Conservation (phyloP, 805 yeast genomes). For the Candida hungchunana region DNA sequence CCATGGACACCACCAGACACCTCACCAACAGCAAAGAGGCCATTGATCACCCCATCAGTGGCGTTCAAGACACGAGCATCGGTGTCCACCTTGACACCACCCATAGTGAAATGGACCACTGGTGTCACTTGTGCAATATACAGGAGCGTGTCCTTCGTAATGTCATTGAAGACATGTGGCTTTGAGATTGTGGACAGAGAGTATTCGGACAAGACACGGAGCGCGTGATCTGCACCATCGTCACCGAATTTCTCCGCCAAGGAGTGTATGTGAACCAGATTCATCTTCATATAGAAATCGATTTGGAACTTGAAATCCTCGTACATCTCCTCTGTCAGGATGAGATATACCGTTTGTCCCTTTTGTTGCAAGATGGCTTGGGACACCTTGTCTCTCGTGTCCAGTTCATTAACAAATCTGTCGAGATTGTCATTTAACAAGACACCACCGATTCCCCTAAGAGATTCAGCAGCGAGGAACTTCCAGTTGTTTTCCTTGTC, state of each 20-base stretch:
- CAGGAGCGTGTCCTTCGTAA: constrained; percentile 28
- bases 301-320: constrained; percentile 43
- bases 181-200: constrained; percentile 21
- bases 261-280: constrained; percentile 30
- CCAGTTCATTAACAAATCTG: constrained; percentile 51
- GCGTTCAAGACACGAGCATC: constrained; percentile 39
- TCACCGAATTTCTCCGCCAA: constrained; percentile 30
- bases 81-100: constrained; percentile 57
- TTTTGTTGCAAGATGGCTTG: constrained; percentile 33
- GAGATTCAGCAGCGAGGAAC: constrained; percentile 55
- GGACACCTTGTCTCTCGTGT: constrained; percentile 51
- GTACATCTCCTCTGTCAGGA: constrained; percentile 42
- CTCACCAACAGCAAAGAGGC: constrained; percentile 63
- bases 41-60: constrained; percentile 31
- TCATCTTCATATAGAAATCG: constrained; percentile 44
- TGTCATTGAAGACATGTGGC: constrained; percentile 29
- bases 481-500: constrained; percentile 42
- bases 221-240: constrained; percentile 22
- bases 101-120: constrained; percentile 63
- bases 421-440: constrained; percentile 38
- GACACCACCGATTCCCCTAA: constrained; percentile 58
- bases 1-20: constrained; percentile 70
- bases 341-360: constrained; percentile 30
- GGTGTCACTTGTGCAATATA: constrained; percentile 55
- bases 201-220: constrained; percentile 20